Base-by-base conservation (phyloP, 306 rosid species). In the Prunus salicina region DNA sequence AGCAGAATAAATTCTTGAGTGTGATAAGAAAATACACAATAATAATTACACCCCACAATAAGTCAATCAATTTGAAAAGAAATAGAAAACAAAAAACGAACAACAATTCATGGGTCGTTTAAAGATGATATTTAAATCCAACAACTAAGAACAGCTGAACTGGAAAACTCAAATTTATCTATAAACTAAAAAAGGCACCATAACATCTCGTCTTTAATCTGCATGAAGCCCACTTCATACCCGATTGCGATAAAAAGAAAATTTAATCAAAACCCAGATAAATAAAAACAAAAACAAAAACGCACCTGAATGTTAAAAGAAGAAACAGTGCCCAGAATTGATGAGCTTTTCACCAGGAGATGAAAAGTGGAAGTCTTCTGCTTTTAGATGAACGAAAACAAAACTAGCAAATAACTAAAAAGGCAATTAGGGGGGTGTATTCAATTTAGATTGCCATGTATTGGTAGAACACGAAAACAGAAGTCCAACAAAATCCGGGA, bases 1-100 rank as follows among this genome's bases (percentile, higher is more conserved):
- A 82, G 68, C 46, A 32, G 68, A 64, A 64, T 15, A 64, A 16
- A 50, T 69, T 70, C 74, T 51, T 51, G 74, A 51, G 19, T 51
- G 49, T 2, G 50, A 32, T n/a, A 27, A 51, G 3, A 53, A 71
- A 16, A 28, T 8, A 12, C 3, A 30, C 19, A 52, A 13, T 46
- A 46, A 22, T 22, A 24, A 13, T 67, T 13, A 14, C 55, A 12
- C 16, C 50, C 7, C n/a, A 20, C 25, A 46, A 20, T 22, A 67
- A 22, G 20, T 14, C 32, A 65, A 58, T 4, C 12, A 22, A 9
- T 12, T 58, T 24, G 7, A 25, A 58, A 58, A 56, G 14, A 7
- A n/a, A 56, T n/a, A 58, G 30, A 58, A 12, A 58, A 58, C 19
- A 58, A 11, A 38, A 38, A 34, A 34, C 41, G 8, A 6, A 22